Percentiles rank a stretch among this genome's conserved stretches.
Conservation (phyloP, 345 rosid genomes). For the Salix udensis region DNA sequence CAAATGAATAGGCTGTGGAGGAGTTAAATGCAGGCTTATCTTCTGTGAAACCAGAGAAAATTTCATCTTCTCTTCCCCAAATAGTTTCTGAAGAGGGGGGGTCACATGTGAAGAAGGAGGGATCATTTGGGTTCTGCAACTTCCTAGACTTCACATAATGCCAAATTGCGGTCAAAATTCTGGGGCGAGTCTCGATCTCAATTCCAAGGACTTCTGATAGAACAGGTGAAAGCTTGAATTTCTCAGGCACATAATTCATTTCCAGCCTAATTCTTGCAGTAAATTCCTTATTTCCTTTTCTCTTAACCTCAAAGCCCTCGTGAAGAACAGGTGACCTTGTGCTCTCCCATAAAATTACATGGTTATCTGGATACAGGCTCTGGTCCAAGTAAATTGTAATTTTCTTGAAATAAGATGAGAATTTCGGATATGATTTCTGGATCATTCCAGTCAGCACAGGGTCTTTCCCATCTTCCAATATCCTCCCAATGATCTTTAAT, state of each 20-base stretch:
- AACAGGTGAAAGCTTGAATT: constrained; percentile 49
- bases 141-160: constrained; percentile 50
- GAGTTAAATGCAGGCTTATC: constrained; percentile 44
- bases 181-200: constrained; percentile 48
- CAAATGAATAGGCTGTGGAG: constrained; percentile 52
- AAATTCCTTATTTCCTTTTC: constrained; percentile 59
- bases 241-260: constrained; percentile 53
- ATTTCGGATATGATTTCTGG: constrained; percentile 39
- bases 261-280: constrained; percentile 51
- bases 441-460: constrained; percentile 40
- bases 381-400: constrained; percentile 56
- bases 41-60: constrained; percentile 45
- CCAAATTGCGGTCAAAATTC: constrained; percentile 55
- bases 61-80: constrained; percentile 54
- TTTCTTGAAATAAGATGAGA: constrained; percentile 54
- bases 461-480: constrained; percentile 56
- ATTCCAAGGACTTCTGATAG: constrained; percentile 50
- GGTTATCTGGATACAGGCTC: constrained; percentile 52
- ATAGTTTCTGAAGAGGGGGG: constrained; percentile 46
- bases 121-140: constrained; percentile 46
- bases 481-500: constrained; percentile 51
- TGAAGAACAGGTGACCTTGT: constrained; percentile 47
- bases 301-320: constrained; percentile 63
- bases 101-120: constrained; percentile 47
- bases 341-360: constrained; percentile 57